Evolutionary conservation across 805 yeast species (phyloP).

Genomic region (Ogataea pini): DNA sequence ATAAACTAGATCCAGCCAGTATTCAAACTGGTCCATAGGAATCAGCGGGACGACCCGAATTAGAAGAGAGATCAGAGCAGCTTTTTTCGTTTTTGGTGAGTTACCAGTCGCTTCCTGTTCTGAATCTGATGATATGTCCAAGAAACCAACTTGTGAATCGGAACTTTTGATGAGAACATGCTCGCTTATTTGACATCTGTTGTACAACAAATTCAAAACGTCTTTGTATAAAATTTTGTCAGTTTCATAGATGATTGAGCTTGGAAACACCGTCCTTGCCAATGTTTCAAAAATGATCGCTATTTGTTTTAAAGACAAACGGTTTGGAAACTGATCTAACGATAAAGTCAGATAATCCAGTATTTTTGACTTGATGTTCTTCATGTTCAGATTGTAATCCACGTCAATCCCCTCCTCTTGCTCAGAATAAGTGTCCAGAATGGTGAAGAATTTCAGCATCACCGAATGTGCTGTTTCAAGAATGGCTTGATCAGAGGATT

Average conservation of each 20-base stretch:
- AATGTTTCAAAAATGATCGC: conserved; percentile 58
- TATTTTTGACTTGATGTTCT: conserved; percentile 21
- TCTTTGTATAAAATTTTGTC: conserved; percentile 33
- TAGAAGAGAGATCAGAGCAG: conserved; percentile 48
- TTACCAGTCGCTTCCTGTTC: conserved; percentile 7
- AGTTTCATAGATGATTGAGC: conserved; percentile 34
- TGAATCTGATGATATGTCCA: conserved; percentile 8
- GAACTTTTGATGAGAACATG: conserved; percentile 2
- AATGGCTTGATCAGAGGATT: conserved; percentile 30
- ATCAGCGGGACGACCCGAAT: conserved; percentile 55
- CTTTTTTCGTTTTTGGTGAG: conserved; percentile 38
- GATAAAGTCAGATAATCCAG: conserved; percentile 48
- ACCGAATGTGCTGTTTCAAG: conserved; percentile 71
- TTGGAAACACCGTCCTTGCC: conserved; percentile 45
- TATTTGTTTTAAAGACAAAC: conserved; percentile 55
- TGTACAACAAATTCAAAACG: conserved; percentile 45
- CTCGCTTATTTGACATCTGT: conserved; percentile 35
- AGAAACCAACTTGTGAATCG: conserved; percentile 6
- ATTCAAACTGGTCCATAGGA: conserved; percentile 41
- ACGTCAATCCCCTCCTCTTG: conserved; percentile 19
- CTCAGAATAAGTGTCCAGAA: conserved; percentile 24
- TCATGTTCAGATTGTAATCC: conserved; percentile 18
- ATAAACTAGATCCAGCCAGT: conserved; percentile 51
- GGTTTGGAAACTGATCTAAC: conserved; percentile 55
- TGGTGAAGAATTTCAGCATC: conserved; percentile 36